Evolutionary conservation across 257 asterid species (phyloP).

Genomic region (Solanum pimpinellifolium): DNA sequence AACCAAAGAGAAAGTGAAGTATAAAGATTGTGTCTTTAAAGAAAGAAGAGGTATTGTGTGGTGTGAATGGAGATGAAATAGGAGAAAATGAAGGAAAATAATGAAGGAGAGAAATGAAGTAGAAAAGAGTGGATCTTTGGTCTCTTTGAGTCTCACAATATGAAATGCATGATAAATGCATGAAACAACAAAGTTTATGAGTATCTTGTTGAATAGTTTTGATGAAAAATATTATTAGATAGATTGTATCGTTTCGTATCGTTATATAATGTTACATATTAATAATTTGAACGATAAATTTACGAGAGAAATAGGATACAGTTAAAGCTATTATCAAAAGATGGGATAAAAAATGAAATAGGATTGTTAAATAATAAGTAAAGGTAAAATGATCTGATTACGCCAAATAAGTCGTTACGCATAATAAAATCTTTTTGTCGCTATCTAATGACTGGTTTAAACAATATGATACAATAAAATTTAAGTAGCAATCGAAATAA

Average conservation of each 20-base stretch:
- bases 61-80: not conserved
- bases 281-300: no score
- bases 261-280: no score
- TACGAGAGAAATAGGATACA: no score
- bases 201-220: not conserved
- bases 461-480: no score
- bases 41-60: not conserved
- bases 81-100: not conserved
- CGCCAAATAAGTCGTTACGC: not conserved
- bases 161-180: not conserved
- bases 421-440: not conserved
- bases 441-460: not conserved
- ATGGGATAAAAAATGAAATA: not conserved
- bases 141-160: not conserved
- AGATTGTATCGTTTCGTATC: not conserved
- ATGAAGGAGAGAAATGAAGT: not conserved
- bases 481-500: not conserved
- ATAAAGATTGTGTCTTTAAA: not conserved
- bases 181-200: not conserved
- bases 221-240: no score
- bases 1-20: not conserved
- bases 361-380: no score
- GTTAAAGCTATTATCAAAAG: not conserved
- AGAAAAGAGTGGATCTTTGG: not conserved
- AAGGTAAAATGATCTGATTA: no score